phyloP scores from a whole-genome alignment of 2,329 filamentous ascomycete genomes.

The Malbranchea cinnamomea region DNA sequence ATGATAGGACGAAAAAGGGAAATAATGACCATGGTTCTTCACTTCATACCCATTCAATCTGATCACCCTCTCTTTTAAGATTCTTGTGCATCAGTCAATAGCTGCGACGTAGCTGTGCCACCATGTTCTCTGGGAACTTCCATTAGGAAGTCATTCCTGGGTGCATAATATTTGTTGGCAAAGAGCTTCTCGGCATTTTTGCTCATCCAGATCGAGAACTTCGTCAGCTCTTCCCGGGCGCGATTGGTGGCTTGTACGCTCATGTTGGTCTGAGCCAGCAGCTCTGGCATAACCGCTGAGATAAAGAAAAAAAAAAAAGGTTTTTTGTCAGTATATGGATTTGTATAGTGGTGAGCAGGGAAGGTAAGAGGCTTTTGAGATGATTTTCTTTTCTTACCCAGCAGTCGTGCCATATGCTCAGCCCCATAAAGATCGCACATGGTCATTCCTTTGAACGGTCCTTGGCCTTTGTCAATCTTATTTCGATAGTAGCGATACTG shows the following conservation, averaged over 20 bases:
- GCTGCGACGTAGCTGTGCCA: constrained; percentile 16
- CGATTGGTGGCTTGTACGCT: constrained; percentile 79
- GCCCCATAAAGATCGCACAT: constrained; percentile 77
- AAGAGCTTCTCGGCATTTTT: constrained; percentile 68
- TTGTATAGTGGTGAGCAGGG: constrained; percentile 8
- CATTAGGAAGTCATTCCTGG: constrained; percentile 26
- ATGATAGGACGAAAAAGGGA: too few species aligned
- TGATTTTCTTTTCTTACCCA: constrained; percentile 46
- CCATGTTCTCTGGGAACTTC: too few species aligned
- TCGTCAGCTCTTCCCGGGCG: constrained; percentile 74
- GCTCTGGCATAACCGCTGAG: constrained; percentile 74
- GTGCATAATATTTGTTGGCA: constrained; percentile 28
- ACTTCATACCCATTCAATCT: too few species aligned
- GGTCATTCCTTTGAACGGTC: constrained; percentile 53
- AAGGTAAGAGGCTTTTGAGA: too few species aligned
- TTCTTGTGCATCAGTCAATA: too few species aligned
- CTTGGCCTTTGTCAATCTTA: constrained; percentile 47
- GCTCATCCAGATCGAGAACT: constrained; percentile 73
- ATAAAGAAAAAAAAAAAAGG: neutral
- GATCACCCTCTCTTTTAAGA: too few species aligned
- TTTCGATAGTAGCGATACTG: constrained; percentile 71
- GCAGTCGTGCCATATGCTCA: constrained; percentile 76
- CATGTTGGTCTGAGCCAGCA: constrained; percentile 97
- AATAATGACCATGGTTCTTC: too few species aligned
- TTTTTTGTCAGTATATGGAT: constrained; percentile 3